These are phyloP conservation scores for Cercospora nicotianae DNA, from an alignment of 2,329 filamentous ascomycete genomes.

Conservation along the genomic window DNA sequence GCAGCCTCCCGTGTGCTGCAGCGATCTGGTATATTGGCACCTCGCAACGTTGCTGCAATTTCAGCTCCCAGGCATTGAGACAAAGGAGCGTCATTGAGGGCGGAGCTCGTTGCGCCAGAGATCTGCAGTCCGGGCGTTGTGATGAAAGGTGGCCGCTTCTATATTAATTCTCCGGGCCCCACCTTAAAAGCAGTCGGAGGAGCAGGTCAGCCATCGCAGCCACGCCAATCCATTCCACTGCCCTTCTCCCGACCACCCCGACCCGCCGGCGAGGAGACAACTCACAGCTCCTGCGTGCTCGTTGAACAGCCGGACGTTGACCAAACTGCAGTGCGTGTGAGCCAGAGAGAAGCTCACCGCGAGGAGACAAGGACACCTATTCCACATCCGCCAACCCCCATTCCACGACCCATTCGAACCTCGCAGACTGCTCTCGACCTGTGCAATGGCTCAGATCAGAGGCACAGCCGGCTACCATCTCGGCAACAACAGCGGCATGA, in stretches of 20 bases:
- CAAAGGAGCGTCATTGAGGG: neutral
- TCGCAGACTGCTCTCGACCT: neutral
- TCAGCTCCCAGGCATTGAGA: neutral
- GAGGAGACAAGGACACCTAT: conserved; percentile 4
- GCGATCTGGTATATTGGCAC: neutral
- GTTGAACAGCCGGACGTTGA: neutral
- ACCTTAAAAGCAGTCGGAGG: neutral
- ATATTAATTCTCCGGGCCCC: neutral
- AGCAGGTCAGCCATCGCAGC: neutral
- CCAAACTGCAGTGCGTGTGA: neutral
- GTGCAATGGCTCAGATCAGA: conserved; percentile 59
- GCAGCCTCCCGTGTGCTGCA: neutral
- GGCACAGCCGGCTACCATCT: conserved; percentile 78
- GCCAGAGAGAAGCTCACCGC: neutral
- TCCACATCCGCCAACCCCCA: neutral
- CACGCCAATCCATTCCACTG: neutral
- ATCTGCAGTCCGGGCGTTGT: conserved; percentile 7
- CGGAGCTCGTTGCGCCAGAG: conserved; percentile 5
- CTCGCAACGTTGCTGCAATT: neutral
- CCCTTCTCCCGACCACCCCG: neutral
- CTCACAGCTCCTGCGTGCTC: neutral
- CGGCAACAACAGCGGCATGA: conserved; percentile 63
- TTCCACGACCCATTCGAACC: neutral
- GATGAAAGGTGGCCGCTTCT: conserved; percentile 3
- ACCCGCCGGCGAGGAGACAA: neutral